Conservation (phyloP, 2,329 filamentous ascomycete species). For the Colletotrichum agaves region DNA sequence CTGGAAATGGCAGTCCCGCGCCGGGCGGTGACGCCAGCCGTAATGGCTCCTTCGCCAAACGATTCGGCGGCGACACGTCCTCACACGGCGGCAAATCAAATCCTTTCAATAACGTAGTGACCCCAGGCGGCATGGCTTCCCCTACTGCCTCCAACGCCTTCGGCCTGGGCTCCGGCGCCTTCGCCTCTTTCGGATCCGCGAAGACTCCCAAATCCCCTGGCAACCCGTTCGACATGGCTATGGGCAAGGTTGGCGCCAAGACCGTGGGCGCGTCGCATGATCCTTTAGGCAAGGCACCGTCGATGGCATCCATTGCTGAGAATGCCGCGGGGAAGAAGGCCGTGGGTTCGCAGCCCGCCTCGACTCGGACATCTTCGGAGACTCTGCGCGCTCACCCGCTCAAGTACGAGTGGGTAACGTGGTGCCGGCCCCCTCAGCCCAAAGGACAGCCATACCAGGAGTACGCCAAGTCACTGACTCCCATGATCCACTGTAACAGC, state of each 20-base stretch:
- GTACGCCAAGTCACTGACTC: slow-evolving; percentile 95
- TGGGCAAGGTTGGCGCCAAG: slow-evolving; percentile 60
- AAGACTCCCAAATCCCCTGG: slow-evolving; percentile 91
- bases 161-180: slow-evolving; percentile 92
- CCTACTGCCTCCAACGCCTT: slow-evolving; percentile 91
- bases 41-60: slow-evolving; percentile 73
- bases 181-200: slow-evolving; percentile 89
- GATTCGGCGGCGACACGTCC: slow-evolving; percentile 77
- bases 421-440: slow-evolving; percentile 95
- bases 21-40: slow-evolving; percentile 68
- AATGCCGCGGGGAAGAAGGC: slow-evolving; percentile 60
- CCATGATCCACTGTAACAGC: slow-evolving; percentile 83
- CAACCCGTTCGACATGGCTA: slow-evolving; percentile 81
- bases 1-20: slow-evolving; percentile 65
- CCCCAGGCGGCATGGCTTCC: slow-evolving; percentile 76
- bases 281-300: slow-evolving; percentile 51
- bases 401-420: slow-evolving; percentile 93
- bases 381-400: slow-evolving; percentile 52
- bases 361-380: slow-evolving; percentile 37
- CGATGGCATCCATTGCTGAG: slow-evolving; percentile 63
- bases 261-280: slow-evolving; percentile 57
- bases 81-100: slow-evolving; percentile 81
- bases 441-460: slow-evolving; percentile 90
- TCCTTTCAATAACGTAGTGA: slow-evolving; percentile 81
- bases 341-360: slow-evolving; percentile 33